phyloP scores from a whole-genome alignment of 257 asterid genomes.

The Scutellaria barbata region DNA sequence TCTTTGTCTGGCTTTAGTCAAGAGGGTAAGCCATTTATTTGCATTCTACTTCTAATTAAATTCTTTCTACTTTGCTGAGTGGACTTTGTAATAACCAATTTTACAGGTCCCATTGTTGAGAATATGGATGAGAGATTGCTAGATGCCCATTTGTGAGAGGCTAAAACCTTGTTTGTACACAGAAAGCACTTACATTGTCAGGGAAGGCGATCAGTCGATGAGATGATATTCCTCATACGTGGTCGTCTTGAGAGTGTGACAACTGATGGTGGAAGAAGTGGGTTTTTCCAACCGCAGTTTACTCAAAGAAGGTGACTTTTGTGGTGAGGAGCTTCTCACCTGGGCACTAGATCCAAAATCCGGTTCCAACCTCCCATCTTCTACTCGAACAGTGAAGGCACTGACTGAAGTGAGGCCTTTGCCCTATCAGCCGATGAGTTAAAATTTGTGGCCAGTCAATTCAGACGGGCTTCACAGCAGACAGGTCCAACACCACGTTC shows the following conservation, averaged over 20 bases:
- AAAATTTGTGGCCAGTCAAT: constrained; percentile 92
- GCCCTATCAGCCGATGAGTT: constrained; percentile 88
- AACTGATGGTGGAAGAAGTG: constrained; percentile 98
- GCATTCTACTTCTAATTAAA: constrained; percentile 14
- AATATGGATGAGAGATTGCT: constrained; percentile 96
- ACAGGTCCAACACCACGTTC: constrained; percentile 98
- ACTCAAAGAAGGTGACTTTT: constrained; percentile 88
- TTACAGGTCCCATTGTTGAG: constrained; percentile 90
- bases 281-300: constrained; percentile 90
- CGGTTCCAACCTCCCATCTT: constrained; percentile 87
- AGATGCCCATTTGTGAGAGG: constrained; percentile 96
- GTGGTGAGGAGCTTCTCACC: constrained; percentile 97
- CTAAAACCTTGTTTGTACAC: constrained; percentile 87
- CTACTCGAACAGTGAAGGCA: constrained; percentile 92
- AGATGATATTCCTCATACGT: constrained; percentile 96
- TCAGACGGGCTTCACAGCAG: constrained; percentile 97
- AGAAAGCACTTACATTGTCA: constrained; percentile 79
- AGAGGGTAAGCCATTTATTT: constrained; percentile 62
- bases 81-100: not conserved
- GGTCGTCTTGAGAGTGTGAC: constrained; percentile 98
- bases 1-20: constrained; percentile 95
- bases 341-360: constrained; percentile 98
- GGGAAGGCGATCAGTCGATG: constrained; percentile 99
- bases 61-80: not conserved
- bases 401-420: constrained; percentile 88